Conservation (phyloP, 371 early-diverging fungal genomes). For the Mucor piriformis region DNA sequence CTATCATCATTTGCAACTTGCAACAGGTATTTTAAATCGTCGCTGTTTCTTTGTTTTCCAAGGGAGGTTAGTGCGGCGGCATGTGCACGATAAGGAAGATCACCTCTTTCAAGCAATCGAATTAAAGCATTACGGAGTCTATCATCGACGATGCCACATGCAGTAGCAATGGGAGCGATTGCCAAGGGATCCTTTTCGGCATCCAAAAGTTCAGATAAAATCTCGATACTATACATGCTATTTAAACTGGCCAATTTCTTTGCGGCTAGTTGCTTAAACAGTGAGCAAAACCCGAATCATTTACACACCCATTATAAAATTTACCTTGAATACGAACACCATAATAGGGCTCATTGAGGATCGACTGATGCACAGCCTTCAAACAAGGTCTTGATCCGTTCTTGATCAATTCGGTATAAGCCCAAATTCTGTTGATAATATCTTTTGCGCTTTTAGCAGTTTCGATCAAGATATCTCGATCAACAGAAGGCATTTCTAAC, state of each 20-base stretch:
- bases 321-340: conserved; percentile 49
- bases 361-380: conserved; percentile 36
- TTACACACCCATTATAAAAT: too few species aligned
- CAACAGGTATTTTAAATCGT: conserved; percentile 44
- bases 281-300: too few species aligned
- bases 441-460: conserved; percentile 40
- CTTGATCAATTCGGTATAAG: conserved; percentile 51
- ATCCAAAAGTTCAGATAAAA: conserved; percentile 47
- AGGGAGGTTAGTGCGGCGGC: conserved; percentile 33
- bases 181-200: conserved; percentile 48
- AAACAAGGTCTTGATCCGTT: conserved; percentile 39
- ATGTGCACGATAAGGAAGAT: conserved; percentile 45
- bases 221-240: conserved; percentile 38
- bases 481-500: conserved; percentile 50
- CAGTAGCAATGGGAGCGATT: conserved; percentile 22
- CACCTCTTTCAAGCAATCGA: conserved; percentile 29
- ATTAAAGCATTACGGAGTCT: conserved; percentile 41
- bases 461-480: conserved; percentile 46
- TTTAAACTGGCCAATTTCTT: conserved; percentile 36
- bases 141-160: conserved; percentile 33
- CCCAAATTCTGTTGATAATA: conserved; percentile 41
- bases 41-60: conserved; percentile 45
- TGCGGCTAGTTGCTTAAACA: conserved; percentile 27
- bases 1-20: conserved; percentile 39
- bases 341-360: conserved; percentile 47